Evolutionary conservation across 73 alveolate genomes (phyloP).

Genomic region (Symbiodinium pilosum): DNA sequence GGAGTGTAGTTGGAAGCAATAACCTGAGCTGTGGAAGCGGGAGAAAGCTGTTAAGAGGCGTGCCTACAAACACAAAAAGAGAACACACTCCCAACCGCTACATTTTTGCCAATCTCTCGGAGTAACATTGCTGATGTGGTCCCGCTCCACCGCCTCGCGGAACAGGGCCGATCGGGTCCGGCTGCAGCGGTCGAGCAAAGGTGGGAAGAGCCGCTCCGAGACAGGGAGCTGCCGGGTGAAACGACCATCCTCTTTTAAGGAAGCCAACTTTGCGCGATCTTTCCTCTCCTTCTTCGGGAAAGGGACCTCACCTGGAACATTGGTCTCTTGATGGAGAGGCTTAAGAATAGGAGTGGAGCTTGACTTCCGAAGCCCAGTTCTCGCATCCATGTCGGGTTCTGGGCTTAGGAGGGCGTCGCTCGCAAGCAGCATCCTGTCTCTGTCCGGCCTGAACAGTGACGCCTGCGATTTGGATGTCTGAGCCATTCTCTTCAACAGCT

Average conservation of each 20-base stretch:
- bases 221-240: slow-evolving; percentile 70
- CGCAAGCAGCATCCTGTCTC: neutral
- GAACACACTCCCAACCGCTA: no score
- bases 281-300: slow-evolving; percentile 15
- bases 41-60: no score
- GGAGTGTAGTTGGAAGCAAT: slow-evolving; percentile 86
- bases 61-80: no score
- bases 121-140: slow-evolving; percentile 55
- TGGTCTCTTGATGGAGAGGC: neutral
- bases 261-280: neutral
- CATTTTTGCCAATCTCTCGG: neutral
- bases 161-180: slow-evolving; percentile 81
- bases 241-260: slow-evolving; percentile 70
- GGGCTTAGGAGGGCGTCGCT: neutral
- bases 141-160: slow-evolving; percentile 67
- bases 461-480: neutral
- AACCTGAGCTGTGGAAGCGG: neutral
- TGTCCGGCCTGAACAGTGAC: neutral
- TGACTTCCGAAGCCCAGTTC: slow-evolving; percentile 4
- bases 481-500: slow-evolving; percentile 33
- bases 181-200: slow-evolving; percentile 86
- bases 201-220: slow-evolving; percentile 75
- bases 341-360: slow-evolving; percentile 43
- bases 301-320: neutral
- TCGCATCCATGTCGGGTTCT: neutral